Conservation (phyloP, 306 rosid genomes). For the Aeschynomene evenia region DNA sequence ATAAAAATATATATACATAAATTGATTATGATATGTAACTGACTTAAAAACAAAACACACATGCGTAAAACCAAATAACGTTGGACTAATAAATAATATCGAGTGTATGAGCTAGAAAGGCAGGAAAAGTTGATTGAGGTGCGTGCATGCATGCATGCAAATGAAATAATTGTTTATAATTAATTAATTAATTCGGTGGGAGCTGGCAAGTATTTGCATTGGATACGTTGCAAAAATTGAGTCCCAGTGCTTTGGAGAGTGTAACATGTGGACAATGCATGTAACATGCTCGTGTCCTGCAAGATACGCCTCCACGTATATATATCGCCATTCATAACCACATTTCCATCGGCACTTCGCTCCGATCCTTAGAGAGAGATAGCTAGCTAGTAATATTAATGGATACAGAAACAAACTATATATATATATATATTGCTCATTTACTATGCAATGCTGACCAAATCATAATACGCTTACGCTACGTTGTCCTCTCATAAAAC, state of each 20-base stretch:
- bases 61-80: too few species aligned
- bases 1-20: neutral
- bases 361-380: too few species aligned
- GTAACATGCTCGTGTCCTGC: conserved; percentile 12
- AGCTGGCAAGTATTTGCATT: conserved; percentile 3
- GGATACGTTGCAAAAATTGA: conserved; percentile 25
- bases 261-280: conserved; percentile 13
- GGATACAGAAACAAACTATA: neutral
- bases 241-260: conserved; percentile 2
- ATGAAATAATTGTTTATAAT: neutral
- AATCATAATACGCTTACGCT: neutral
- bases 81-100: too few species aligned
- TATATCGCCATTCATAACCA: neutral
- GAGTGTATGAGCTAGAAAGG: too few species aligned
- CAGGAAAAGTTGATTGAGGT: too few species aligned
- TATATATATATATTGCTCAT: neutral
- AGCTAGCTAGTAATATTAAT: too few species aligned
- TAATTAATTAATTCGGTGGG: too few species aligned
- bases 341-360: too few species aligned
- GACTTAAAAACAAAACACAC: neutral
- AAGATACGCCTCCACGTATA: conserved; percentile 4
- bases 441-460: neutral
- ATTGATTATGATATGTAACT: neutral
- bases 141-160: conserved; percentile 19
- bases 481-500: neutral